Evolutionary conservation across 495 filamentous ascomycete genomes (phyloP), one percentile per base, ranked within the genome.

Genomic region (Pyronema domesticum): DNA sequence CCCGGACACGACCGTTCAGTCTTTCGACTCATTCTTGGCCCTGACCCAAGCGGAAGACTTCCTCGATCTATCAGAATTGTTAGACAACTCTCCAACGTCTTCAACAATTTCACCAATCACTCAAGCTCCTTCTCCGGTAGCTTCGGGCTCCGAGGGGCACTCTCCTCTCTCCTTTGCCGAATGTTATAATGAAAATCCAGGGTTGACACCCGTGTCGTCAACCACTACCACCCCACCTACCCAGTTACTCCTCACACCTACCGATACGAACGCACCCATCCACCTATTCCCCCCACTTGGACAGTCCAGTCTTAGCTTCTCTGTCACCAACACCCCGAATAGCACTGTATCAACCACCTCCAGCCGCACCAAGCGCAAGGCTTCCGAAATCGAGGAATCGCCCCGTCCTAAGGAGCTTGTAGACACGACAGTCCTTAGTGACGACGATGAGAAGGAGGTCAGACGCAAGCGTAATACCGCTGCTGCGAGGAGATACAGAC

Each of bases 401-500:
- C 50, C 50, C 1, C 50, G 50, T 18, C 35, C 50, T 9, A 53
- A 53, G 50, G 50, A 53, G 19, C 50, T 53, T 14, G 35, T 43
- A 14, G 13, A 14, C 7, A 54, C 36, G 1, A 42, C 45, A 2
- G 46, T 54, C 40, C 40, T 11, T 8, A 11, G 49, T 46, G 17
- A 18, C 54, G 51, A 54, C 57, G 51, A 58, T 58, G 37, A 56
- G 54, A 11, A 52, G 57, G 40, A 53, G 33, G 46, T 39, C 6
- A 15, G 18, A 34, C 33, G 54, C 23, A 51, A 51, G 54, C 52
- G 52, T 7, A 54, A 54, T 30, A 54, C 52, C 11, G 52, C 43
- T n/a, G 52, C 52, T 18, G 52, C 52, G 3, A 19, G 52, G 14
- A 13, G 52, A 23, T 54, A 54, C 42, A n/a, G 52, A 14, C 52